Base-by-base conservation (phyloP, 345 rosid genomes). In the Noccaea bulbosa region DNA sequence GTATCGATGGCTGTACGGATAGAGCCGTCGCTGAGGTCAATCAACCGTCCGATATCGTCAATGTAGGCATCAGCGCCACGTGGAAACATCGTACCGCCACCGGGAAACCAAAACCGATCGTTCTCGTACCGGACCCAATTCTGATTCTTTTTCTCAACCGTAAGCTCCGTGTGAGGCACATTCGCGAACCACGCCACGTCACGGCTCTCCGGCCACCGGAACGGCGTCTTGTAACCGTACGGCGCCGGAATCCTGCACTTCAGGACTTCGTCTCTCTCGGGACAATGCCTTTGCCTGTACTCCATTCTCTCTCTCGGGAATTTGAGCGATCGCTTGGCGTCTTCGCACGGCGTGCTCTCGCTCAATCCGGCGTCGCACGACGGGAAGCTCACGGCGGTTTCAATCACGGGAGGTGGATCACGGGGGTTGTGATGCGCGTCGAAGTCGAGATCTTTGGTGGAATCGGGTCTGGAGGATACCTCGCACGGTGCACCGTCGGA, bases 11-110 rank as follows among this genome's bases (percentile, higher is more conserved):
- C 97, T 4, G 99, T 93, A 37, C 99, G 77, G 1, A 91, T 84
- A 1, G 91, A 86, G 10, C 99, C 99, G n/a, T 85, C 93, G 32
- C 65, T 66, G 62, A 93, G 96, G 74, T 91, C 77, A 49, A 93
- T 89, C 84, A 89, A 63, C 75, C 80, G 83, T 15, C 87, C 97
- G 20, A 93, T 86, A 51, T 88, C 90, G 2, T 93, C 85, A 50
- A 93, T 85, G 30, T 93, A 93, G 1, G 92, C 91, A 11, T 86
- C 88, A 60, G 99, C 97, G 2, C 97, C 99, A 15, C 71, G 82
- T 5, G 96, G 88, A 63, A 94, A 94, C 98, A 88, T 94, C 43
- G 99, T 94, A 64, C 99, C 99, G 0, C 97, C 99, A 0, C 99
- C 99, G 2, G 99, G 99, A 59, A 94, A 94, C 34, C 78, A 70